Evolutionary conservation across 1,139 yeast species (phyloP), one percentile per base, ranked within the genome.

Genomic region (Sugiyamaella pinicola): DNA sequence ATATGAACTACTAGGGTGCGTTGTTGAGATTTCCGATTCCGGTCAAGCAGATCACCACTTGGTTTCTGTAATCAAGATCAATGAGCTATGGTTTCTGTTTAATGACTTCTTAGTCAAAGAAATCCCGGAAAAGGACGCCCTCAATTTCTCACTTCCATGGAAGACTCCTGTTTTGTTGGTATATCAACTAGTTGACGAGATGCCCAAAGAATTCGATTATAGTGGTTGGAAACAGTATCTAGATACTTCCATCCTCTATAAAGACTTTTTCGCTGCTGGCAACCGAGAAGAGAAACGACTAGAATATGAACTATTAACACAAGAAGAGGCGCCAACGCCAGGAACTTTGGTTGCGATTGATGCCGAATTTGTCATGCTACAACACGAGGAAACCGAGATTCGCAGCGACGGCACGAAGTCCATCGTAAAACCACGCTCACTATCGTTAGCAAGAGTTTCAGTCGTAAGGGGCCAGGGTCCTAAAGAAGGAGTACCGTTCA

Each of bases 61-160:
- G 47, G 73, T 74, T 10, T 61, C 75, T 5, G 61, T 71, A 58
- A 75, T 82, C 5, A 77, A 78, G 52, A 73, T 82, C 33, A 61
- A 60, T 9, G 55, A 54, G 49, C 75, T 75, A 52, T 95, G 99
- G 99, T 82, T 78, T 61, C 69, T 95, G 63, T 90, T 95, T 68
- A 95, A 95, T 65, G 98, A 95, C 69, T 95, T 91, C 69, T 73
- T 93, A 61, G 98, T 90, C n/a, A 80, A 83, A 67, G 84, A 84
- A 21, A 77, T 95, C 1, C 77, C 85, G 0, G 87, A 84, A 59
- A 74, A 73, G 21, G 90, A 85, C 50, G 90, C 84, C 47, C 75
- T 89, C 52, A 81, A 89, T 64, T 74, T 90, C 52, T 74, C 83
- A 1, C 76, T 76, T 43, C 74, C 83, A 70, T 91, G 97, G 96